These are phyloP conservation scores for Chytridium lagenaria DNA, from an alignment of 371 early-diverging fungal genomes.

Conservation along the genomic window DNA sequence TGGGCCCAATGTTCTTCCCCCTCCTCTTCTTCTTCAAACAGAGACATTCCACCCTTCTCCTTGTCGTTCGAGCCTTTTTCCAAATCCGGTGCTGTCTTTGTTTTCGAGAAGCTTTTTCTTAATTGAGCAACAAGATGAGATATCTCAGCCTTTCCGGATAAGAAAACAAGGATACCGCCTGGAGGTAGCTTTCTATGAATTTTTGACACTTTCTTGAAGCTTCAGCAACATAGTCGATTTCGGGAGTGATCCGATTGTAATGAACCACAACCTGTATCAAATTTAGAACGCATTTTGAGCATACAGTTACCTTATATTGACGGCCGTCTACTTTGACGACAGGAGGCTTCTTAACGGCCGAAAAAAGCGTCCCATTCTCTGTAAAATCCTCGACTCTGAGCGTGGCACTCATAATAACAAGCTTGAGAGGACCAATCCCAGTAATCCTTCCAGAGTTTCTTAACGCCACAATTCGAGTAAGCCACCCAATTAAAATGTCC, in stretches of 20 bases:
- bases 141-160: constrained; percentile 94
- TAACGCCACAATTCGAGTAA: constrained; percentile 79
- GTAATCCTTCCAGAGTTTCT: constrained; percentile 57
- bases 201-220: constrained; percentile 89
- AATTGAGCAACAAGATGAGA: constrained; percentile 76
- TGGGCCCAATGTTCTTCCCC: constrained; percentile 54
- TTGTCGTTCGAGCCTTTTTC: constrained; percentile 18
- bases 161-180: constrained; percentile 92
- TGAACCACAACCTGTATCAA: constrained; percentile 72
- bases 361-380: constrained; percentile 79
- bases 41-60: constrained; percentile 13
- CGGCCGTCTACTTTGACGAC: constrained; percentile 94
- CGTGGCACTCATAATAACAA: constrained; percentile 99
- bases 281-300: not conserved
- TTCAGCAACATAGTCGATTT: constrained; percentile 72
- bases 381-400: constrained; percentile 92
- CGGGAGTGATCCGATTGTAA: constrained; percentile 75
- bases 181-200: constrained; percentile 88
- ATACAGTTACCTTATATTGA: constrained; percentile 74
- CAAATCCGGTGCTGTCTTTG: constrained; percentile 14
- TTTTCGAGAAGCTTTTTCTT: constrained; percentile 61
- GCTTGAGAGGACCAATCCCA: constrained; percentile 76
- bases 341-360: constrained; percentile 68
- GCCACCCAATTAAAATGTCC: constrained; percentile 95
- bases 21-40: constrained; percentile 39